phyloP scores from a whole-genome alignment of 2,329 filamentous ascomycete species.

The Ophiocordyceps sinensis region DNA sequence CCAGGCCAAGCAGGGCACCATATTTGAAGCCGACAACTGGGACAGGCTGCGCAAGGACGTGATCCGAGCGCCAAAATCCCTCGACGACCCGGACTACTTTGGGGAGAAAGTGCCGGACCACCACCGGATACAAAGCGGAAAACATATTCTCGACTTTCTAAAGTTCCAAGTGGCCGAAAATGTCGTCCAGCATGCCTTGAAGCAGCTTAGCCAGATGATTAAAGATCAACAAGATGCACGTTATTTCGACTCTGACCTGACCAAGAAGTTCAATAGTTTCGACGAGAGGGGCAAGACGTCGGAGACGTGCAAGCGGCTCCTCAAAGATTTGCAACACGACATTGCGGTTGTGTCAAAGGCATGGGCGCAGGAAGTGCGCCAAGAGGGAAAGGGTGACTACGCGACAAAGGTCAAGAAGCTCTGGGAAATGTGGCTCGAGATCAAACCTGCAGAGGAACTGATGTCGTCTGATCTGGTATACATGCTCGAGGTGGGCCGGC shows the following conservation, averaged over 20 bases:
- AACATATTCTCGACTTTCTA: conserved; percentile 48
- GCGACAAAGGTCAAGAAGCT: conserved; percentile 17
- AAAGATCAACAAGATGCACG: background rate
- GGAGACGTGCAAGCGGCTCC: conserved; percentile 12
- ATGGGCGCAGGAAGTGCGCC: conserved; percentile 19
- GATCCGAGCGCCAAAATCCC: conserved; percentile 3
- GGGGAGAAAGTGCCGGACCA: conserved; percentile 14
- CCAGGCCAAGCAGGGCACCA: conserved; percentile 37
- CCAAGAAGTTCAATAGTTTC: conserved; percentile 15
- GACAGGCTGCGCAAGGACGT: conserved; percentile 14
- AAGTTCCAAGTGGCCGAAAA: conserved; percentile 37
- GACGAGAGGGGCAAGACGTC: conserved; percentile 11
- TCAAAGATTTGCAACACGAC: conserved; percentile 18
- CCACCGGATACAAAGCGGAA: conserved; percentile 8
- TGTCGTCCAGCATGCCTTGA: conserved; percentile 22
- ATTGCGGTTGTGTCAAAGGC: conserved; percentile 12
- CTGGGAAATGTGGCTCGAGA: conserved; percentile 26
- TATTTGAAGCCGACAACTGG: conserved; percentile 31
- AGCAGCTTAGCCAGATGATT: conserved; percentile 14
- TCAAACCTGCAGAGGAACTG: conserved; percentile 19
- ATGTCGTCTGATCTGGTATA: conserved; percentile 11
- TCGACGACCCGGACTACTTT: conserved; percentile 26
- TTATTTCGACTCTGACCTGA: conserved; percentile 5
- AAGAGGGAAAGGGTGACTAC: conserved; percentile 6
- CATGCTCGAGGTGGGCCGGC: conserved; percentile 15